Base-by-base conservation (phyloP, 2,329 filamentous ascomycete species). In the Lecanicillium sp. region DNA sequence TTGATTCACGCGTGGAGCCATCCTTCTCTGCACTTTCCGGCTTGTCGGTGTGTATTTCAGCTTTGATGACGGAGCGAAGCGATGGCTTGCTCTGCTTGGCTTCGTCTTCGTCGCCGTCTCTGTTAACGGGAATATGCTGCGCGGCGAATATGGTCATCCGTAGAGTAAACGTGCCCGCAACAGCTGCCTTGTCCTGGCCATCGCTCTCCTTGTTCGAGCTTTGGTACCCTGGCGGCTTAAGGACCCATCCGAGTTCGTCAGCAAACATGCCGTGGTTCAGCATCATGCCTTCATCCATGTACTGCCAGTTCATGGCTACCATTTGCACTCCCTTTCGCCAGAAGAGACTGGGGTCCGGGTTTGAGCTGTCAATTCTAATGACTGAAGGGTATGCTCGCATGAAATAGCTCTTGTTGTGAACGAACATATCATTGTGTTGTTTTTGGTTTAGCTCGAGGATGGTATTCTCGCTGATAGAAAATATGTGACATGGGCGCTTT, bases 201-300 rank as follows among this genome's bases (percentile, higher is more conserved):
- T 57, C 51, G 13, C 53, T 51, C n/a, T 40, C 41, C 45, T 57
- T 65, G 42, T 66, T 60, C 14, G 60, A 55, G 46, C 66, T 68
- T 43, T 78, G 80, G 57, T 88, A 92, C 13, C 82, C 82, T 22
- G 71, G 57, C 1, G 89, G 88, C 60, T 95, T 95, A 44, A 92
- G 69, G 3, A 89, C 78, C 85, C 86, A 95, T 29, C 90, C 89
- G 30, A 75, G 67, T 36, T 85, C 83, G 9, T 79, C 85, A 27
- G 87, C 85, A 57, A 96, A 98, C 92, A 98, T 96, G 55, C 85
- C 92, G 52, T 94, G 84, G 55, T 96, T 96, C 55, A 98, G 76
- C 70, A 96, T 94, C 76, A 95, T 94, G 31, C 86, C 85, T 41
- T 92, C 78, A 56, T 96, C 90, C 49, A 89, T 83, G 3, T 83